Base-by-base conservation (phyloP, 257 asterid species). In the Craterostigma plantagineum region DNA sequence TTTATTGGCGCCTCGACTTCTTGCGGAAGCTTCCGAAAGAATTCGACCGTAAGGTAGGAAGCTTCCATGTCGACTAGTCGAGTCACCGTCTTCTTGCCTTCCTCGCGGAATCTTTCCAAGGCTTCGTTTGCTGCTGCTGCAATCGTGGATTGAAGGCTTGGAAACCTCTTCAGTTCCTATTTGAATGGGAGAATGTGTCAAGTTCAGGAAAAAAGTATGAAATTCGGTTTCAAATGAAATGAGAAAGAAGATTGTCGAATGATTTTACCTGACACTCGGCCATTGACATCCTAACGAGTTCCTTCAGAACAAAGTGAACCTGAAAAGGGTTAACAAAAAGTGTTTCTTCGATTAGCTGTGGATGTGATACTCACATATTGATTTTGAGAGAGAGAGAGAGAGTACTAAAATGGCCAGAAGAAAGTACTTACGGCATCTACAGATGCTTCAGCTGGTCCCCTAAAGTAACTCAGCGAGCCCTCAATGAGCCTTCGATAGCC, bases 361-460 rank as follows among this genome's bases (percentile, higher is more conserved):
- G n/a, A n/a, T n/a, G n/a, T n/a, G n/a, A n/a, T n/a, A n/a, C n/a
- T n/a, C n/a, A n/a, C n/a, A n/a, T n/a, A n/a, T n/a, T n/a, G n/a
- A n/a, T n/a, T n/a, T n/a, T n/a, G 9, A 39, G 13, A 13, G 13
- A 39, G 9, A 39, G 9, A 39, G 9, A 39, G 10, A 39, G 16
- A 13, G 9, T n/a, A n/a, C n/a, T n/a, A n/a, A n/a, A n/a, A n/a
- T n/a, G n/a, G n/a, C n/a, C n/a, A n/a, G n/a, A n/a, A n/a, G n/a
- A n/a, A n/a, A 13, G 43, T 5, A 1, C 7, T 64, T 61, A 85
- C 96, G 30, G 94, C 94, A 58, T 85, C 96, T 33, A 75, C 94
- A 0, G 96, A 70, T 57, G 94, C 94, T 70, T 85, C 96, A 64
- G 94, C 83, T 16, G 96, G 96, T 14, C 96, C 96, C 46, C 86